Evolutionary conservation across 345 rosid genomes (phyloP), one percentile per base, ranked within the genome.

Genomic region (Aquilaria malaccensis): DNA sequence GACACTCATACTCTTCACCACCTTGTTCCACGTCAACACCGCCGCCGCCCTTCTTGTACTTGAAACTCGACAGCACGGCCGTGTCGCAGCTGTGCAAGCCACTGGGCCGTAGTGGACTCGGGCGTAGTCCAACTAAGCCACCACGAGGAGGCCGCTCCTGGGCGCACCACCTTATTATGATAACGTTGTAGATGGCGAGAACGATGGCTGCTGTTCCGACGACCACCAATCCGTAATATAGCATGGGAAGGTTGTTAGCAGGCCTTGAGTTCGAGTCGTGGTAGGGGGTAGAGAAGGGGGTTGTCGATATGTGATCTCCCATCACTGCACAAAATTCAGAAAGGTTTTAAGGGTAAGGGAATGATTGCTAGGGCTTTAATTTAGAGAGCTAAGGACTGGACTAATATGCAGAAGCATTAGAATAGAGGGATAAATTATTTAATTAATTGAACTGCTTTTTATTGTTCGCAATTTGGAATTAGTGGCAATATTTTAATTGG

Each of bases 211-310:
- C 75, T 6, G 77, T 50, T 29, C 77, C 81, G 14, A 71, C 74
- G 29, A 76, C 76, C 9, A 55, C 62, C 0, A 82, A 70, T 58
- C 84, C 79, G 13, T 77, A 79, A 49, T 82, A 82, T 4, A 79
- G 61, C 79, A 75, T 77, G 63, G 77, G 71, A 52, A 79, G 6
- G 60, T 64, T 70, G 45, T 37, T 9, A 37, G 43, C 70, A 55
- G 43, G 43, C 43, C 43, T 37, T 37, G 43, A 37, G 43, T 5
- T 37, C 7, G 43, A 37, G 43, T 72, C 13, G 52, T 50, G 0
- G 68, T 45, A 2, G 59, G 61, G 11, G 51, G 15, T 0, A 59
- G 12, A 1, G 66, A 71, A 0, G 70, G 68, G 0, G 69, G 74
- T 1, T 64, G 63, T 0, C 50, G 52, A 2, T 48, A 63, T 2